Conservation (phyloP, 495 filamentous ascomycete genomes). For the Penicillium mononematosum region DNA sequence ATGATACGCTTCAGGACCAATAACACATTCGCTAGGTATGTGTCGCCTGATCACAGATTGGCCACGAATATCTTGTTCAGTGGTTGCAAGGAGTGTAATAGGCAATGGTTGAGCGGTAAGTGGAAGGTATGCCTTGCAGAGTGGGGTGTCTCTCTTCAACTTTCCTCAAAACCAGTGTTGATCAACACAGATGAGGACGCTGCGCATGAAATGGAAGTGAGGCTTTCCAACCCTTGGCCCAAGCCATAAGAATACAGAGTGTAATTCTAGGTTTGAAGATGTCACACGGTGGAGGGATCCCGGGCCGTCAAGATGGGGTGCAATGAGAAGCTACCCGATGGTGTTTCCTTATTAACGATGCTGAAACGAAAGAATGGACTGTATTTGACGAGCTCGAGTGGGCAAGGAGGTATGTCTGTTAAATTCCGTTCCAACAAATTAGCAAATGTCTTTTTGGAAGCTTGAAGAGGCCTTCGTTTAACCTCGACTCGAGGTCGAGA, state of each 20-base stretch:
- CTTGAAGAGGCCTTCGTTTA: constrained; percentile 9
- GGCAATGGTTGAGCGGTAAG: not conserved
- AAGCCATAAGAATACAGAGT: not conserved
- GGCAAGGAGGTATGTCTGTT: constrained; percentile 10
- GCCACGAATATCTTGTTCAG: not conserved
- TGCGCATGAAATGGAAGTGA: not conserved
- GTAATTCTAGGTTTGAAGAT: not conserved
- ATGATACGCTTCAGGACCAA: not conserved
- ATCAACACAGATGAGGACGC: not conserved
- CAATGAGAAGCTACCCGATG: constrained; percentile 2
- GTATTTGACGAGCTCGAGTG: not conserved
- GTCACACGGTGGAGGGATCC: not conserved
- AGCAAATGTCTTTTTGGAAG: constrained; percentile 2
- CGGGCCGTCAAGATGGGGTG: not conserved
- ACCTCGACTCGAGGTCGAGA: constrained; percentile 3
- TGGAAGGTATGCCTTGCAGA: constrained; percentile 2
- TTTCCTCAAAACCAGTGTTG: not conserved
- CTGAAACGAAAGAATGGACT: not conserved
- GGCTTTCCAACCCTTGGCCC: not conserved
- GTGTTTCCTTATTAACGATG: not conserved
- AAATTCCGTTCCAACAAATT: not conserved
- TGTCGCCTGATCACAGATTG: not conserved
- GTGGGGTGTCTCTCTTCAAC: constrained; percentile 7
- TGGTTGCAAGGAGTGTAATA: not conserved
- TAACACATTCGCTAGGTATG: constrained; percentile 8